A percentile compares a stretch with the other conserved stretches of the same genome.
phyloP scores from a whole-genome alignment of 306 rosid species.

The Hylodesmum podocarpum region DNA sequence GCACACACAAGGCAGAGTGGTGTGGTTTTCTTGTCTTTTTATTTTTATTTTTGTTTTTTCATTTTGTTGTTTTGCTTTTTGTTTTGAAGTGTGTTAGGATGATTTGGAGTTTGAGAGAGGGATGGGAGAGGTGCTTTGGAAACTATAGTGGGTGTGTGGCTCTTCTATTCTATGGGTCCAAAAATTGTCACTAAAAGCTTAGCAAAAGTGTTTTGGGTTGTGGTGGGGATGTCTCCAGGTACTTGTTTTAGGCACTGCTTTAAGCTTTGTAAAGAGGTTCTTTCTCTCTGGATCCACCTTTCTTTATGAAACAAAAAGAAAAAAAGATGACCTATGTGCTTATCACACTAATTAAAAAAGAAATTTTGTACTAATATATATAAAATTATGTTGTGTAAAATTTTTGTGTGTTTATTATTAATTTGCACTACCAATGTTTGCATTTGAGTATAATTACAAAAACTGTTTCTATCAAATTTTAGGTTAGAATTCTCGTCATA shows the following conservation, averaged over 20 bases:
- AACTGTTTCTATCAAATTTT: too few species aligned
- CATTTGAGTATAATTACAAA: too few species aligned
- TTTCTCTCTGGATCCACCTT: constrained; percentile 33
- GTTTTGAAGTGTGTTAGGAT: constrained; percentile 46
- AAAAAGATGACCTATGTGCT: too few species aligned
- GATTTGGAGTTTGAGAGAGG: constrained; percentile 25
- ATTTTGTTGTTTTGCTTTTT: constrained; percentile 43
- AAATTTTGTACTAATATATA: too few species aligned
- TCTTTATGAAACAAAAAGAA: background rate
- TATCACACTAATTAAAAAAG: too few species aligned
- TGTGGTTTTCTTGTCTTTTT: constrained; percentile 27
- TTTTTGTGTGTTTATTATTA: too few species aligned
- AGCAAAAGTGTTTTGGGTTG: constrained; percentile 55
- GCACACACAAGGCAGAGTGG: constrained; percentile 40
- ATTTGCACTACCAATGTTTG: too few species aligned
- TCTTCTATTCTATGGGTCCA: constrained; percentile 49
- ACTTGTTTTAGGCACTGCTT: constrained; percentile 39
- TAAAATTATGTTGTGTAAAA: too few species aligned
- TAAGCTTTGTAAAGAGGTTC: constrained; percentile 34
- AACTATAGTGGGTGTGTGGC: constrained; percentile 29
- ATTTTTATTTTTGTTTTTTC: constrained; percentile 21
- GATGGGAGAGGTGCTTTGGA: constrained; percentile 31
- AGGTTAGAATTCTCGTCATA: too few species aligned
- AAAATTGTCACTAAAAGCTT: constrained; percentile 28
- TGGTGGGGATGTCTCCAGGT: constrained; percentile 62